These are phyloP conservation scores for Tieghemiomyces parasiticus DNA, from an alignment of 192 early-diverging fungal genomes.

Conservation along the genomic window DNA sequence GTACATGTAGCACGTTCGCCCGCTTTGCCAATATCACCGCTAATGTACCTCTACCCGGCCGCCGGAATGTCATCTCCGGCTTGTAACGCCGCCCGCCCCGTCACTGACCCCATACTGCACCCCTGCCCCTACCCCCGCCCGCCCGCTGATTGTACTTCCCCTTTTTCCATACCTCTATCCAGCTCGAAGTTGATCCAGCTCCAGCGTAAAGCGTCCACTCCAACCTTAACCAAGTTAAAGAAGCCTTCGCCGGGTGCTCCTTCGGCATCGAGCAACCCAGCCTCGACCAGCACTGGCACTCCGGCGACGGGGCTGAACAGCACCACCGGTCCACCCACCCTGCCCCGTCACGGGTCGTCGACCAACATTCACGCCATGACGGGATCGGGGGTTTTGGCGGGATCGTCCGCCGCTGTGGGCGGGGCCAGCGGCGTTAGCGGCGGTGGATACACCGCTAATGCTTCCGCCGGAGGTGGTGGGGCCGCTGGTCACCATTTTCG, in stretches of 20 bases:
- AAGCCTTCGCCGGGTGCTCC: neutral
- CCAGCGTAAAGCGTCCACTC: constrained; percentile 1
- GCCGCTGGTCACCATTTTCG: neutral
- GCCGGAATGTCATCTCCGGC: too few species aligned
- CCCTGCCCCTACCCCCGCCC: too few species aligned
- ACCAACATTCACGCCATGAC: neutral
- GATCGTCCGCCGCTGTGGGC: too few species aligned
- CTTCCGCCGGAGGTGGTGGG: neutral
- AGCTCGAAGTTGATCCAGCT: constrained; percentile 10
- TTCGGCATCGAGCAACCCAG: neutral
- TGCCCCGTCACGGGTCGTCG: neutral
- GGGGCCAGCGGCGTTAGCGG: neutral
- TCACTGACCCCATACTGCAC: too few species aligned
- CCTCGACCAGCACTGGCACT: neutral
- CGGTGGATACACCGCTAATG: too few species aligned
- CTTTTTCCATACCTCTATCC: neutral
- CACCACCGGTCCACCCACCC: neutral
- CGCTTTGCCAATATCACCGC: too few species aligned
- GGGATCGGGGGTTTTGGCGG: too few species aligned
- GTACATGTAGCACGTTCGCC: too few species aligned
- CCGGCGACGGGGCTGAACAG: neutral
- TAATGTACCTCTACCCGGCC: neutral
- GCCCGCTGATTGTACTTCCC: too few species aligned
- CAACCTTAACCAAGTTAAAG: constrained; percentile 1
- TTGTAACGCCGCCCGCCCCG: too few species aligned